Conservation (phyloP, 352 stramenopile genomes). For the Saprolegnia diclina region DNA sequence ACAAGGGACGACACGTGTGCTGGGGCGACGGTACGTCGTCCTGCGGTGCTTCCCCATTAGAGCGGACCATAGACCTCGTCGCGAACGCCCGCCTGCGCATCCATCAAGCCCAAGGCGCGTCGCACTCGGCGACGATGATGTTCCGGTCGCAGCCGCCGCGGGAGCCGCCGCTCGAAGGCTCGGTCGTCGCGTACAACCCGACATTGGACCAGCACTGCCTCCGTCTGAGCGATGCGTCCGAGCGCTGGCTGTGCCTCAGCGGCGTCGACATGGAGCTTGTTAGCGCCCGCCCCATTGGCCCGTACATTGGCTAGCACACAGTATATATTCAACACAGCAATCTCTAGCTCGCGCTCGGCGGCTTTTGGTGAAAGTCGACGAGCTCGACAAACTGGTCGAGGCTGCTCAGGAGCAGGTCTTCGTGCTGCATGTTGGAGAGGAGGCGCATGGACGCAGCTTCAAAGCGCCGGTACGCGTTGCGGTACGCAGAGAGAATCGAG, state of each 20-base stretch:
- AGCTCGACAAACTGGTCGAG: conserved; percentile 7
- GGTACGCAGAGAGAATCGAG: conserved; percentile 22
- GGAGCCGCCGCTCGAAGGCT: conserved; percentile 32
- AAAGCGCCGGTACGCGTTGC: conserved; percentile 25
- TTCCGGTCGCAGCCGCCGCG: not conserved
- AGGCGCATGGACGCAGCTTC: conserved; percentile 20
- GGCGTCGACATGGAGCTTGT: conserved; percentile 7
- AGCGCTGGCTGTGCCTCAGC: conserved; percentile 7
- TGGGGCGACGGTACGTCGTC: conserved; percentile 42
- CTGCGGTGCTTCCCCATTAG: not conserved
- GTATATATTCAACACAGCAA: not conserved
- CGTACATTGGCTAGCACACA: not conserved
- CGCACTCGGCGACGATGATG: conserved; percentile 23
- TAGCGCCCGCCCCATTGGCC: conserved; percentile 3
- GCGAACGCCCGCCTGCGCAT: conserved; percentile 42
- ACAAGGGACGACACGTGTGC: conserved; percentile 55
- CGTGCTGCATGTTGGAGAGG: conserved; percentile 17
- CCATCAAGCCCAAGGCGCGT: conserved; percentile 37
- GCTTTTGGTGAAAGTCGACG: conserved; percentile 5
- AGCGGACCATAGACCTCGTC: conserved; percentile 35
- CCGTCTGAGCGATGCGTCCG: not conserved
- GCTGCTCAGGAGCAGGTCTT: conserved; percentile 6
- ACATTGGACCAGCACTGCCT: conserved; percentile 41
- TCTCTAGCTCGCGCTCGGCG: not conserved
- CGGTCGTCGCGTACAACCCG: conserved; percentile 42